phyloP scores from a whole-genome alignment of 768 basidiomycete genomes.

The Hygrophorus russula region DNA sequence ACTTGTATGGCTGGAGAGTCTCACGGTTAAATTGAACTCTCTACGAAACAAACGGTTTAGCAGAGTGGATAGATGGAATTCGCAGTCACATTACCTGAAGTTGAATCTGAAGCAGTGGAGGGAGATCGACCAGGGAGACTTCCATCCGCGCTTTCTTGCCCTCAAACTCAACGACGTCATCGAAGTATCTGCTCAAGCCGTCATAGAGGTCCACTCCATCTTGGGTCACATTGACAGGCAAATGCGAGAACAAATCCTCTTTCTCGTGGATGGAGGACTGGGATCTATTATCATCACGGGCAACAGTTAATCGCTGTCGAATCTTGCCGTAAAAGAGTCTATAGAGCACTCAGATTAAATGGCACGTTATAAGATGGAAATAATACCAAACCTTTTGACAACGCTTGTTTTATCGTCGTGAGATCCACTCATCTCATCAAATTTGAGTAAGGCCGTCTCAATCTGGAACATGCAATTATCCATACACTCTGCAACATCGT shows the following conservation, averaged over 20 bases:
- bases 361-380: not conserved
- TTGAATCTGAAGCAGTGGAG: slow-evolving; percentile 89
- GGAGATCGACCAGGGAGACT: slow-evolving; percentile 73
- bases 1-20: slow-evolving; percentile 87
- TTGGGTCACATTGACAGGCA: slow-evolving; percentile 87
- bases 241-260: slow-evolving; percentile 87
- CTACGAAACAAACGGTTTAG: slow-evolving; percentile 26
- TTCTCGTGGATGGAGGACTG: slow-evolving; percentile 64
- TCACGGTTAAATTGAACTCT: slow-evolving; percentile 92
- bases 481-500: slow-evolving; percentile 98
- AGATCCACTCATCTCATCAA: slow-evolving; percentile 38
- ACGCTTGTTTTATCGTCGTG: slow-evolving; percentile 56
- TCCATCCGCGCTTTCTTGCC: slow-evolving; percentile 84
- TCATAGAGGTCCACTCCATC: slow-evolving; percentile 91
- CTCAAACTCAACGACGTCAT: slow-evolving; percentile 79
- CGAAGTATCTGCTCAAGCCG: slow-evolving; percentile 84
- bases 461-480: slow-evolving; percentile 99
- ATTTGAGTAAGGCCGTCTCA: slow-evolving; percentile 80
- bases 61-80: not conserved
- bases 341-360: not conserved
- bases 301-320: slow-evolving; percentile 37
- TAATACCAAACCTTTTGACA: slow-evolving; percentile 59
- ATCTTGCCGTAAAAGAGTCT: slow-evolving; percentile 84
- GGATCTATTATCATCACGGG: slow-evolving; percentile 23
- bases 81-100: slow-evolving; percentile 57